A percentile compares a stretch with the other conserved stretches of the same genome.
Conservation (phyloP, 352 stramenopile species). For the Pythium dissotocum region DNA sequence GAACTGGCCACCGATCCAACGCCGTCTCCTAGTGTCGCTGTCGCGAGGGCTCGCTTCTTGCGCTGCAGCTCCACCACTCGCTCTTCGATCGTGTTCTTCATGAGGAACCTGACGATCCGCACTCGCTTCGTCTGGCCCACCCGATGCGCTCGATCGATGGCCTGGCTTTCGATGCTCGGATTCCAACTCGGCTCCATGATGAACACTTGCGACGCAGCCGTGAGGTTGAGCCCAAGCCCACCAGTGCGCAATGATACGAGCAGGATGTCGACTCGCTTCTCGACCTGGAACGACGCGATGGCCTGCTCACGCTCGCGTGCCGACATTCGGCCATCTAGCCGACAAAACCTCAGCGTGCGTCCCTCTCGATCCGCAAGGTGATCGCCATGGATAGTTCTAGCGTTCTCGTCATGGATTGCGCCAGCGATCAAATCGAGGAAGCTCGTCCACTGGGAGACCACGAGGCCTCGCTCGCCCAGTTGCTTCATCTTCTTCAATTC, state of each 20-base stretch:
- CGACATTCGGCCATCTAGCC: constrained; percentile 63
- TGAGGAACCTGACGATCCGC: constrained; percentile 80
- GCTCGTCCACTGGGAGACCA: constrained; percentile 90
- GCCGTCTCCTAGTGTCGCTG: constrained; percentile 65
- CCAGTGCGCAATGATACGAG: constrained; percentile 88
- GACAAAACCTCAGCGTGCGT: constrained; percentile 27
- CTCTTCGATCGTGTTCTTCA: constrained; percentile 90
- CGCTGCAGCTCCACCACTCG: constrained; percentile 87
- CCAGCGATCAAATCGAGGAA: constrained; percentile 79
- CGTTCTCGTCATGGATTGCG: constrained; percentile 32
- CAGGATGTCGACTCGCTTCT: constrained; percentile 73
- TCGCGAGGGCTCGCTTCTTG: constrained; percentile 84
- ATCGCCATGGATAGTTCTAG: constrained; percentile 30
- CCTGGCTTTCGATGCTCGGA: constrained; percentile 89
- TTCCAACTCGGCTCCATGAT: constrained; percentile 94
- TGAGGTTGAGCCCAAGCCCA: constrained; percentile 92
- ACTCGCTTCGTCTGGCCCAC: constrained; percentile 80
- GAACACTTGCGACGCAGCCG: constrained; percentile 90
- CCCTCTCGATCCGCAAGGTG: constrained; percentile 19
- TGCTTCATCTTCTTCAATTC: constrained; percentile 51
- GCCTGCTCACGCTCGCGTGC: constrained; percentile 62
- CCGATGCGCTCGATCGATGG: constrained; percentile 88
- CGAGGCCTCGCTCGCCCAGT: constrained; percentile 57
- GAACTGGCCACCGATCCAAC: not conserved
- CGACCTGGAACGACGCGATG: constrained; percentile 59